Base-by-base conservation (phyloP, 2,329 filamentous ascomycete genomes). In the Diaporthe sp. region DNA sequence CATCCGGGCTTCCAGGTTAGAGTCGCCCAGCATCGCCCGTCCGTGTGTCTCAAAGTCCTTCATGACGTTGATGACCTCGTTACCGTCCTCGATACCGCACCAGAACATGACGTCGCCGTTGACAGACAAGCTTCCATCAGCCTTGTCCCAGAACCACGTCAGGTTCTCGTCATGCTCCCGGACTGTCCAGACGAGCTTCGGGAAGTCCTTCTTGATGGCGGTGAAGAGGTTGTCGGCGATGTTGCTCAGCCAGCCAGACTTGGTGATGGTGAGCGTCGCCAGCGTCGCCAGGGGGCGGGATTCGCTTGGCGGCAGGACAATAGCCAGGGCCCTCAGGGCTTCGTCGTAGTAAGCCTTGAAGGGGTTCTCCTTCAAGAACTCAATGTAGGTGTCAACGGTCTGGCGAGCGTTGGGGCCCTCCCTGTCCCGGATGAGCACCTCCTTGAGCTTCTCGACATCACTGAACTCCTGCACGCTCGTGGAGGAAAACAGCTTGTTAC, bases 71-170 rank as follows among this genome's bases (percentile, higher is more conserved):
- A 93, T 92, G 30, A 98, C 93, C 82, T 97, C 94, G 69, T 95
- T 92, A 42, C 93, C 92, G 72, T 92, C 92, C 78, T 97, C 94
- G 74, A 97, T 91, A 70, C 96, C 96, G 83, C 97, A 98, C 94
- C 96, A 98, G 88, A 98, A 98, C 81, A 98, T 92, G 52, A 98
- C 95, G 81, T 96, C 95, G 74, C 95, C 95, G 78, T 95, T 92
- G 73, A 92, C 92, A 77, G 93, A 95, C 80, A 98, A 90, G 84
- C 95, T 98, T 73, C 97, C 96, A 79, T 98, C 95, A 13, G 96
- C 94, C 89, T 98, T 98, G 85, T 98, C 96, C 79, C 97, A 97
- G 88, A 98, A 98, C 97, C 96, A 98, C 15, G 95, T 96, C 80
- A 98, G 88, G 83, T 98, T 98, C 89, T 98, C 96, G 80, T 98